Evolutionary conservation across 768 basidiomycete species (phyloP).

Genomic region (Rhodotorula babjevae): DNA sequence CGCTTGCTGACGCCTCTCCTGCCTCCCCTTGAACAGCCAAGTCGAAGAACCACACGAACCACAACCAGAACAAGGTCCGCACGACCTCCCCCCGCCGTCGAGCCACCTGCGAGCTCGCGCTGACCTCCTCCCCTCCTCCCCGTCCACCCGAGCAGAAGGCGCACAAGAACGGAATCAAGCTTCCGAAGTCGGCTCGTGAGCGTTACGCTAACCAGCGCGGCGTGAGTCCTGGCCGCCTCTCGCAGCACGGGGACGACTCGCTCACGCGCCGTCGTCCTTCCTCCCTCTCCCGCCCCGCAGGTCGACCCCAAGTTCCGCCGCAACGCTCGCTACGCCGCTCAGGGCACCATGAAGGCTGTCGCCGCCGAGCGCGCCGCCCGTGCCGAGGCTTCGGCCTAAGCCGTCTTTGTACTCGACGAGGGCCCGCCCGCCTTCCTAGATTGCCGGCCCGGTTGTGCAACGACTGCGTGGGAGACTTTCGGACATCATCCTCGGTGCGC

Average conservation of each 20-base stretch:
- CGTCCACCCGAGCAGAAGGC: constrained; percentile 58
- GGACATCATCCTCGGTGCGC: too few relatives aligned
- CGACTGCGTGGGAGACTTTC: not conserved
- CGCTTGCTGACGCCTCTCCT: not conserved
- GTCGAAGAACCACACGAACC: constrained; percentile 69
- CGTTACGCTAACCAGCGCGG: constrained; percentile 74
- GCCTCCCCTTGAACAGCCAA: constrained; percentile 68
- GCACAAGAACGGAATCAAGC: constrained; percentile 95
- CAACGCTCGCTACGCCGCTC: constrained; percentile 38
- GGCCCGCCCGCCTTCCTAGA: not conserved
- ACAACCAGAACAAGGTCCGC: constrained; percentile 37
- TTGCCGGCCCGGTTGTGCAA: not conserved
- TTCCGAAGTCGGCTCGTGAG: constrained; percentile 60
- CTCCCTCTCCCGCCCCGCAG: not conserved
- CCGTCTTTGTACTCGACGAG: not conserved
- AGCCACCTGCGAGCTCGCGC: not conserved
- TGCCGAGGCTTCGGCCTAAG: not conserved
- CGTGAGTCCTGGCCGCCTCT: constrained; percentile 57
- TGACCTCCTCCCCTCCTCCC: not conserved
- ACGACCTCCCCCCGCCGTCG: not conserved
- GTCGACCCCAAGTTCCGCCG: constrained; percentile 43
- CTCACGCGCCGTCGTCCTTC: not conserved
- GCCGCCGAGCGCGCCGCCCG: not conserved
- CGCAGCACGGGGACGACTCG: too few relatives aligned
- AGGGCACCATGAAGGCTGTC: constrained; percentile 33